A percentile compares a stretch with the other conserved stretches of the same genome.
Conservation (phyloP, 78 protist genomes). For the Isochrysis galbana region DNA sequence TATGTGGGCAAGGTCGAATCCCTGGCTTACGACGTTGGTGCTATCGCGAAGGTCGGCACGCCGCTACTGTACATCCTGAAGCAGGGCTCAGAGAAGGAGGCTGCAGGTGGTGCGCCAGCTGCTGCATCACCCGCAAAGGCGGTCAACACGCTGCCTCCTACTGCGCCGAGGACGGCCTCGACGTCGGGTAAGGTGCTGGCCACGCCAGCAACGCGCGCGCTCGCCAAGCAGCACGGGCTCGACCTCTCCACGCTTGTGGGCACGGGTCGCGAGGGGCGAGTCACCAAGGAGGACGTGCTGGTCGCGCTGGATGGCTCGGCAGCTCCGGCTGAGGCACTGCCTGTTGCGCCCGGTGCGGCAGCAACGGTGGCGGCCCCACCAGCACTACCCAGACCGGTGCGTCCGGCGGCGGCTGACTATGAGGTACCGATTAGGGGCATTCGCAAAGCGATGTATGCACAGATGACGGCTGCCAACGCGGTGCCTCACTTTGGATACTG, state of each 20-base stretch:
- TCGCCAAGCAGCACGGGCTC: conserved; percentile 71
- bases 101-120: neutral
- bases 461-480: conserved; percentile 73
- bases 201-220: conserved; percentile 85
- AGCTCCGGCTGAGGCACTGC: neutral
- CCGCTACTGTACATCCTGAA: neutral
- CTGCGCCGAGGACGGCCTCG: neutral
- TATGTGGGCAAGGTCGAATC: conserved; percentile 76
- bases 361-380: neutral
- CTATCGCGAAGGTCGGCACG: conserved; percentile 76
- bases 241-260: conserved; percentile 54
- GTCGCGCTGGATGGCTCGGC: neutral
- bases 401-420: neutral
- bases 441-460: conserved; percentile 70
- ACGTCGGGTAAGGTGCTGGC: conserved; percentile 60
- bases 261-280: conserved; percentile 84
- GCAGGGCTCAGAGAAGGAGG: neutral
- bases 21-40: conserved; percentile 44
- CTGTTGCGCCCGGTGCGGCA: neutral
- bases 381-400: neutral
- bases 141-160: neutral
- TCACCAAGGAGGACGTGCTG: conserved; percentile 75
- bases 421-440: conserved; percentile 49
- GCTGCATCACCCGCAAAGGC: neutral
- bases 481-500: conserved; percentile 80